Evolutionary conservation across 2,329 filamentous ascomycete genomes (phyloP), one percentile per base, ranked within the genome.

Genomic region (Xylariaceae sp.): DNA sequence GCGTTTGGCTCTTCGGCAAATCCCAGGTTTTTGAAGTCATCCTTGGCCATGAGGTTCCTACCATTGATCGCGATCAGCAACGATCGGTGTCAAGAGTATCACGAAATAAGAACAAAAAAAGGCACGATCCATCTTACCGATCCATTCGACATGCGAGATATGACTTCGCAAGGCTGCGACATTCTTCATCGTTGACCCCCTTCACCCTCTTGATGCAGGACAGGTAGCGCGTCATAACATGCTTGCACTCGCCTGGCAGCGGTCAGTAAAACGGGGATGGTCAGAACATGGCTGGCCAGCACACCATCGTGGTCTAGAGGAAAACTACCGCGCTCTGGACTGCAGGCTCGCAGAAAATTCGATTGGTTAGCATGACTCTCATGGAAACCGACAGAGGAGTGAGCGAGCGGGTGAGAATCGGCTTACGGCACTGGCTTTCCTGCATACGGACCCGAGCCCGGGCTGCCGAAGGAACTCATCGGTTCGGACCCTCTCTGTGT

Each of bases 81-180:
- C n/a, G 8, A 54, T 42, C n/a, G 5, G 34, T 29, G 16, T 34
- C 5, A 9, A 4, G 12, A 22, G 21, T 9, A 5, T 49, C 22
- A 19, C 13, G 5, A 5, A 22, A 37, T 19, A 37, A 40, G 7
- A 43, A 36, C 18, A 29, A 29, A 37, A 42, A 18, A 15, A 50
- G 9, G 30, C 9, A 10, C 16, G 13, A 29, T 26, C 21, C 22
- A 15, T 74, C 85, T 68, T 76, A 95, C 91, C 86, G 84, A 63
- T 97, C 92, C 94, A 99, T 99, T 46, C 94, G 84, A 72, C 94
- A 99, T 47, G 83, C 77, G 50, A 99, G 76, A 71, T 99, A 99
- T 29, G 84, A 80, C 74, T 96, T 97, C 56, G 92, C 92, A 51
- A 96, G 73, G 66, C 83, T 77, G 53, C 94, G 86, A 70, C 94